Base-by-base conservation (phyloP, 2,329 filamentous ascomycete species). In the Phaeosphaeriaceae sp. region DNA sequence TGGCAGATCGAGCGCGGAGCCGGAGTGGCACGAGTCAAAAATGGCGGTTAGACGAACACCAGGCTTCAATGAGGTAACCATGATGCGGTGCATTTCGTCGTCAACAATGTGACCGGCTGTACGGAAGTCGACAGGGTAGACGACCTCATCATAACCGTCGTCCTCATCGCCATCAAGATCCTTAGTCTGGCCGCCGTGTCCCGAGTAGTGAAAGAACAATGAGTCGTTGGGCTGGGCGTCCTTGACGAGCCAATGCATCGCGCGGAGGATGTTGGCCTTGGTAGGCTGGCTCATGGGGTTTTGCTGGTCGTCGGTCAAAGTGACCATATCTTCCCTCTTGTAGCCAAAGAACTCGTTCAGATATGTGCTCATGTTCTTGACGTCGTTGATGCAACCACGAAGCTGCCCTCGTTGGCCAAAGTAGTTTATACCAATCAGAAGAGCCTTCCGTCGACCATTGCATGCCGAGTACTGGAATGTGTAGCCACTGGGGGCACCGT, bases 191-290 rank as follows among this genome's bases (percentile, higher is more conserved):
- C 89, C 89, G 51, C 89, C 89, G 68, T 92, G 89, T 7, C 89
- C 85, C 32, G 92, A 96, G 73, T 96, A 97, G 76, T 97, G 93
- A 79, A 97, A 97, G 77, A 97, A 97, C 6, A 97, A 82, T 4
- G 93, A 96, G 71, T 97, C 93, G 70, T 97, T 96, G 0, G 92
- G 89, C 49, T 84, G 84, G 4, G 93, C 92, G 68, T 96, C 92
- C 76, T 96, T 96, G 49, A 97, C 91, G 16, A 97, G 79, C 93
- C 93, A 97, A 72, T 97, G 92, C 93, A 97, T 97, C 23, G 93
- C 93, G 44, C 93, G 85, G 30, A 97, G 75, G 47, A 97, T 96
- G 70, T 97, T 97, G 61, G 90, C 89, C 74, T 97, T 97, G 4
- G 92, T 96, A 7, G 93, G 93, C 76, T 96, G 91, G 75, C 91